Conservation (phyloP, 2,329 filamentous ascomycete species). For the Aspergillus eucalypticola region DNA sequence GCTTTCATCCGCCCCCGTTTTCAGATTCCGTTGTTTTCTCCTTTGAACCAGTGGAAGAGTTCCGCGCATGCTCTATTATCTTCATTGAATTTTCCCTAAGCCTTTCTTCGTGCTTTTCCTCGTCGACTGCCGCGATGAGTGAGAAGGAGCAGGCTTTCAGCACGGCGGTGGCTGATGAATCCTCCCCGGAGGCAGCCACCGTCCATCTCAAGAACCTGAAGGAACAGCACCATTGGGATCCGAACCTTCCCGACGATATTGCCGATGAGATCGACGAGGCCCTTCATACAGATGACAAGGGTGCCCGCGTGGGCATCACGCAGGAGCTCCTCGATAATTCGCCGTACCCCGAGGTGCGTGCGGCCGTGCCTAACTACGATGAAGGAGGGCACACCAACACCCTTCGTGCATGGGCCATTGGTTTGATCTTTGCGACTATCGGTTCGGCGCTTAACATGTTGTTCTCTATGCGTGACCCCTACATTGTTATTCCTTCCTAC, state of each 20-base stretch:
- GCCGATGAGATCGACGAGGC: constrained; percentile 62
- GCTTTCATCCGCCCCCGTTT: background rate
- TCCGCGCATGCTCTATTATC: background rate
- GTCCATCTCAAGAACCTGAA: constrained; percentile 56
- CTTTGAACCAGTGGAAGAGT: background rate
- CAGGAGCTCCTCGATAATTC: constrained; percentile 65
- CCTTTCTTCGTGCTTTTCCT: background rate
- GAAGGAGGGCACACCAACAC: constrained; percentile 66
- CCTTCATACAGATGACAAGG: constrained; percentile 56
- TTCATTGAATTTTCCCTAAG: background rate
- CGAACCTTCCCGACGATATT: constrained; percentile 65
- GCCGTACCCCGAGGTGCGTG: constrained; percentile 67
- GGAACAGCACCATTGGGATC: constrained; percentile 63
- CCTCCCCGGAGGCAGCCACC: constrained; percentile 25
- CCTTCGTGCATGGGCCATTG: constrained; percentile 64
- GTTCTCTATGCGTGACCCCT: constrained; percentile 59
- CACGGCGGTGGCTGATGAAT: constrained; percentile 1
- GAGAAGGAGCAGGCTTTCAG: constrained; percentile 7
- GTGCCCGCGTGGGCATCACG: constrained; percentile 59
- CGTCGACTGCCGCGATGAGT: constrained; percentile 4
- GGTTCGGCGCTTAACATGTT: constrained; percentile 64
- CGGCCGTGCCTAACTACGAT: constrained; percentile 65
- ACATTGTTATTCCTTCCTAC: constrained; percentile 61
- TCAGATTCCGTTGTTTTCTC: background rate
- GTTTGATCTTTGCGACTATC: constrained; percentile 61